Evolutionary conservation across 2,329 filamentous ascomycete genomes (phyloP), one percentile per base, ranked within the genome.

Genomic region (Penicillium decumbens): DNA sequence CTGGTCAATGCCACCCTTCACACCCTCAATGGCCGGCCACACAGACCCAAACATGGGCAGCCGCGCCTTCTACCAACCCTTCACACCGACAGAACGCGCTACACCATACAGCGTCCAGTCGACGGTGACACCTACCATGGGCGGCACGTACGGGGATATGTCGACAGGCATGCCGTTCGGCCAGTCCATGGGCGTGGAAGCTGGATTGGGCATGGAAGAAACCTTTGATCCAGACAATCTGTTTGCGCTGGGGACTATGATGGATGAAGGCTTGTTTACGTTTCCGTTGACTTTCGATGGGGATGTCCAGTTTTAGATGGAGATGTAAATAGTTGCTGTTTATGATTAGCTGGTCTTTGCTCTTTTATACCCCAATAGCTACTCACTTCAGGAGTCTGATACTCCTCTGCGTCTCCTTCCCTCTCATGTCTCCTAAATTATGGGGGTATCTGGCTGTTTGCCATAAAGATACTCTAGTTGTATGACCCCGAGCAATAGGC

Each of bases 181-280:
- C 3, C 56, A 53, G 44, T 45, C 53, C 18, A 59, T 57, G 27
- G 59, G 56, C 9, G 58, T 68, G 42, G 44, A 58, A 0, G 57
- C 62, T 0, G 65, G 65, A 7, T 32, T 68, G 7, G 63, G 57
- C 0, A 53, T 64, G 41, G 61, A 62, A 33, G 56, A 62, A 2
- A 54, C 53, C 1, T 61, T 65, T 28, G 59, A 64, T 28, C 53
- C 66, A 10, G 61, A 66, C 41, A 60, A 63, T 41, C 45, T 70
- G 30, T 61, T 64, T 33, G 58, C 58, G 3, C 42, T 71, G 50
- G 67, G 61, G 3, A 63, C 50, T 42, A 64, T 71, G 56, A 45
- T 70, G 30, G 66, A 64, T 1, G 67, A 69, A 20, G 65, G 64
- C 10, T 45, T 70, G 24, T 64, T 70, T 37, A 58, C 60, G 0